A percentile compares a stretch with the other conserved stretches of the same genome.
These are phyloP conservation scores for Coemansia sp. DNA, from an alignment of 192 early-diverging fungal genomes.

Conservation along the genomic window DNA sequence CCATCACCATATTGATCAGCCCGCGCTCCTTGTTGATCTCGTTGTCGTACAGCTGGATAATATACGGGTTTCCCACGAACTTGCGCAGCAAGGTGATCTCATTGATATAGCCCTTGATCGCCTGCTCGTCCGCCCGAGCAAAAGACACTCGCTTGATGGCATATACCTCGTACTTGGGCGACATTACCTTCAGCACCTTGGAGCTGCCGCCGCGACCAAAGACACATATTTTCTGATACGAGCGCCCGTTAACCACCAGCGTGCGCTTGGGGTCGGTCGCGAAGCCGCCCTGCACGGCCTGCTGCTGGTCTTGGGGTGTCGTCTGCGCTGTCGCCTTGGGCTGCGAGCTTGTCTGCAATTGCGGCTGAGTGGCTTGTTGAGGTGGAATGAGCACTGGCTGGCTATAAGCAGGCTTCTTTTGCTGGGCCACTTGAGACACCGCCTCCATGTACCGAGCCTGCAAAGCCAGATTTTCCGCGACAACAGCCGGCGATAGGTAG, in stretches of 20 bases:
- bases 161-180: slow-evolving; percentile 60
- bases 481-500: slow-evolving; percentile 9
- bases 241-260: slow-evolving; percentile 45
- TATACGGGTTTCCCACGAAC: slow-evolving; percentile 64
- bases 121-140: slow-evolving; percentile 60
- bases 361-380: slow-evolving; percentile 8
- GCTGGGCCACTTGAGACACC: slow-evolving; percentile 7
- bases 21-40: slow-evolving; percentile 67
- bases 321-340: slow-evolving; percentile 1
- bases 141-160: slow-evolving; percentile 86
- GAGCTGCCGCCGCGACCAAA: slow-evolving; percentile 85
- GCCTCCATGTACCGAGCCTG: slow-evolving; percentile 27
- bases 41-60: slow-evolving; percentile 75
- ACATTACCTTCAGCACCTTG: slow-evolving; percentile 87
- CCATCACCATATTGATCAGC: slow-evolving; percentile 76
- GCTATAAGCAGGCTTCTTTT: slow-evolving; percentile 8
- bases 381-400: neutral
- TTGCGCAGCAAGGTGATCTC: slow-evolving; percentile 77
- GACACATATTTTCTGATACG: slow-evolving; percentile 53
- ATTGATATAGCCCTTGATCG: slow-evolving; percentile 74
- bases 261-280: slow-evolving; percentile 42
- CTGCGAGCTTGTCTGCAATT: slow-evolving; percentile 4
- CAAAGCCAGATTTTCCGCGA: slow-evolving; percentile 12
- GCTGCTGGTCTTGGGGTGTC: slow-evolving; percentile 7
- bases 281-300: neutral